These are phyloP conservation scores for Cyphellophora europaea DNA, from an alignment of 2,329 filamentous ascomycete genomes.

Conservation along the genomic window DNA sequence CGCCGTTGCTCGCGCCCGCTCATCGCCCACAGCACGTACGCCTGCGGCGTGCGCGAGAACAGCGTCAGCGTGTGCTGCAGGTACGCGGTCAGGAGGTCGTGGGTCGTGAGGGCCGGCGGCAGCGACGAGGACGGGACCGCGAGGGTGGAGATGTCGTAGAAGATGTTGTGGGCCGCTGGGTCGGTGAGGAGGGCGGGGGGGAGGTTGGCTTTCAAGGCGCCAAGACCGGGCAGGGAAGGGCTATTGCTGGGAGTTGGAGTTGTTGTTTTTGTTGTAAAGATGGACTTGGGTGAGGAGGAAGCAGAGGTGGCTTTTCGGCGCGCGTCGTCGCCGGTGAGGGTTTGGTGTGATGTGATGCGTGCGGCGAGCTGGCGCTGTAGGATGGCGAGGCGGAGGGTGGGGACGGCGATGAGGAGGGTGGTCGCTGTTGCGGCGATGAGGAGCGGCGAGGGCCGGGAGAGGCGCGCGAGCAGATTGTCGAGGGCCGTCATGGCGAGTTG, in stretches of 20 bases:
- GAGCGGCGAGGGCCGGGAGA: background rate
- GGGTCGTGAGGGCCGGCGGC: background rate
- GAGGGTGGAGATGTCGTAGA: background rate
- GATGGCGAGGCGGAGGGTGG: background rate
- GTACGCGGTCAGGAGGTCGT: background rate
- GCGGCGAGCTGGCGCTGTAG: background rate
- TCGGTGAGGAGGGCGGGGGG: background rate
- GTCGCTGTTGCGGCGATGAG: background rate
- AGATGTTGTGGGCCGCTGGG: background rate
- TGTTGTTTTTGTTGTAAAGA: background rate
- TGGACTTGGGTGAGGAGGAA: too few relatives aligned
- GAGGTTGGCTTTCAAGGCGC: background rate
- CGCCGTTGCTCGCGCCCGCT: background rate
- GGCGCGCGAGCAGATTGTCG: background rate
- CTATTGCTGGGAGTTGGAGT: too few relatives aligned
- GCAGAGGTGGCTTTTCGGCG: too few relatives aligned
- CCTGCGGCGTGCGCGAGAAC: background rate
- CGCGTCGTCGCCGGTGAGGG: background rate
- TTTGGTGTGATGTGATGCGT: background rate
- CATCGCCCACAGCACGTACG: slow-evolving; percentile 1
- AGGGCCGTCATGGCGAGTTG: too few relatives aligned
- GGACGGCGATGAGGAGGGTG: background rate
- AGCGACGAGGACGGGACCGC: background rate
- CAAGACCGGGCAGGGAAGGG: background rate
- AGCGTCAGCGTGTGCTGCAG: slow-evolving; percentile 1